phyloP scores from a whole-genome alignment of 2,329 filamentous ascomycete genomes.

The Sarocladium kiliense region DNA sequence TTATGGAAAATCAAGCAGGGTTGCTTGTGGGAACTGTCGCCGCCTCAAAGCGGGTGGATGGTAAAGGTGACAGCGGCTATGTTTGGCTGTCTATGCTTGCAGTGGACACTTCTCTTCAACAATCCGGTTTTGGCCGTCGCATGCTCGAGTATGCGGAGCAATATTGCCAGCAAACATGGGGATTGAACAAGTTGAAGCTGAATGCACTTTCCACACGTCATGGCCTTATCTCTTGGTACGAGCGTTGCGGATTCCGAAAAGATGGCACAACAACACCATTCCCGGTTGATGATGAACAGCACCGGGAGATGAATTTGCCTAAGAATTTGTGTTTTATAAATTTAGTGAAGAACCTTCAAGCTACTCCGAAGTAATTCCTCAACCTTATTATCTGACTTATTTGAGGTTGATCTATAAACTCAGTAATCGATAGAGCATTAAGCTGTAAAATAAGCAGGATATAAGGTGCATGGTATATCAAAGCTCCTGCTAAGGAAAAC shows the following conservation, averaged over 20 bases:
- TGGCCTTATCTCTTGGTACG: constrained; percentile 30
- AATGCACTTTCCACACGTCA: constrained; percentile 28
- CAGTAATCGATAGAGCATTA: too few species aligned
- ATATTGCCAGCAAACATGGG: constrained; percentile 23
- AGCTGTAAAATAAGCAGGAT: too few species aligned
- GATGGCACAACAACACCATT: not conserved
- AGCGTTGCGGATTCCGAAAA: constrained; percentile 24
- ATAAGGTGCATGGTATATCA: too few species aligned
- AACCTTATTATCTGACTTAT: too few species aligned
- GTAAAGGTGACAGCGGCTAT: not conserved
- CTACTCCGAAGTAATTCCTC: too few species aligned
- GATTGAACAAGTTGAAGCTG: constrained; percentile 21
- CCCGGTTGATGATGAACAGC: too few species aligned
- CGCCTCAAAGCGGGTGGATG: constrained; percentile 19
- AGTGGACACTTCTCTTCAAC: constrained; percentile 25
- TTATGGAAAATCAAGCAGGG: too few species aligned
- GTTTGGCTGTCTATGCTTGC: constrained; percentile 30
- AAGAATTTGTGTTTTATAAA: too few species aligned
- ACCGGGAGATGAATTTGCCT: too few species aligned
- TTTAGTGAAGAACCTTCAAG: too few species aligned
- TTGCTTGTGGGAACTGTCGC: constrained; percentile 22
- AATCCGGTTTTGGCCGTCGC: constrained; percentile 25
- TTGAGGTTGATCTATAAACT: too few species aligned
- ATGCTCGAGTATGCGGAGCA: constrained; percentile 26
- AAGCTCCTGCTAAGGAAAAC: too few species aligned